Conservation (phyloP, 2,329 filamentous ascomycete species). For the Talaromyces sp. region DNA sequence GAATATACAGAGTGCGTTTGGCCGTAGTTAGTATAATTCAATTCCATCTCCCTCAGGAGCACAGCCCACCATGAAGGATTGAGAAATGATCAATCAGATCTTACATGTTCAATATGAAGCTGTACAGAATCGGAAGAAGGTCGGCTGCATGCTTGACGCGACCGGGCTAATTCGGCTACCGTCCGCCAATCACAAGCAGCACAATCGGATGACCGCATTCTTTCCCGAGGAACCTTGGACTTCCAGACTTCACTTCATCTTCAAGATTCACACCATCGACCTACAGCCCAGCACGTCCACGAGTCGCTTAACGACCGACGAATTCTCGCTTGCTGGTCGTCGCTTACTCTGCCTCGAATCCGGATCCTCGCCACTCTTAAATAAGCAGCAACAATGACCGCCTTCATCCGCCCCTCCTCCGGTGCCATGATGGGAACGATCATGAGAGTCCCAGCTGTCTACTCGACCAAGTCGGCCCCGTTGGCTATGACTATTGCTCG, state of each 20-base stretch:
- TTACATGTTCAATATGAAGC: neutral
- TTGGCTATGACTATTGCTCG: constrained; percentile 20
- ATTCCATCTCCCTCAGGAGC: neutral
- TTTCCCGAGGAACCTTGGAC: constrained; percentile 38
- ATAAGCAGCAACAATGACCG: constrained; percentile 32
- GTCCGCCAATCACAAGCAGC: constrained; percentile 35
- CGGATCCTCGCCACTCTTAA: constrained; percentile 4
- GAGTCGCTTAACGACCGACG: neutral
- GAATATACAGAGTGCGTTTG: no score
- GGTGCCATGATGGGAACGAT: constrained; percentile 37
- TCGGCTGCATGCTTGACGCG: constrained; percentile 17
- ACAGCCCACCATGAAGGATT: neutral
- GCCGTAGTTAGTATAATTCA: no score
- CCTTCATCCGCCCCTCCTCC: constrained; percentile 39
- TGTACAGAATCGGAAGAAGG: neutral
- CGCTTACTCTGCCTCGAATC: neutral
- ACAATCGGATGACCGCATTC: constrained; percentile 41
- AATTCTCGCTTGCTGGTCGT: constrained; percentile 5
- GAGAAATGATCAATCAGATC: no score
- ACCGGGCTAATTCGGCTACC: constrained; percentile 42
- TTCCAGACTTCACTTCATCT: constrained; percentile 20
- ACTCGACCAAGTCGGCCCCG: constrained; percentile 24
- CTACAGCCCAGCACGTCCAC: neutral
- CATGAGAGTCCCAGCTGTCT: constrained; percentile 31
- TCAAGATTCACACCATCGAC: neutral